Percentiles rank a stretch among this genome's conserved stretches.
Evolutionary conservation across 2,329 filamentous ascomycete genomes (phyloP).

Genomic region (Penicillium sp.): DNA sequence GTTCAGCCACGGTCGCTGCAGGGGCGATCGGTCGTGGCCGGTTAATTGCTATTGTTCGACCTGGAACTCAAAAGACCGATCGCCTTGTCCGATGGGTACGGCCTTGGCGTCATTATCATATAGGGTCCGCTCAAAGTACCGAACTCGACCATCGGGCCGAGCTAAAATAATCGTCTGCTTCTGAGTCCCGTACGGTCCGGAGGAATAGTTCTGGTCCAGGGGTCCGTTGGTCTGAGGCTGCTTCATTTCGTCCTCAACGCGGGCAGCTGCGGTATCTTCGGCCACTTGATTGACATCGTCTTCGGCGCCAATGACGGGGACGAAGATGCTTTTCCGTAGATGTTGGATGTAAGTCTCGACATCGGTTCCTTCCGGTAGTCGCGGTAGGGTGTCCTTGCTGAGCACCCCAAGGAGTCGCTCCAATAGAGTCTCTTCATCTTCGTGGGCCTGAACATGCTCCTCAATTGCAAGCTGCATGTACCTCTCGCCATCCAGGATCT

Average conservation of each 20-base stretch:
- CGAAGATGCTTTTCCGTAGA: constrained; percentile 63
- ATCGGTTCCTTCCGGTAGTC: constrained; percentile 50
- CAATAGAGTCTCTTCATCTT: constrained; percentile 55
- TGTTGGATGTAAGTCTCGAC: constrained; percentile 61
- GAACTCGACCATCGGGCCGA: constrained; percentile 57
- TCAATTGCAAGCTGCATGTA: constrained; percentile 56
- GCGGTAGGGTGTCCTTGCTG: constrained; percentile 59
- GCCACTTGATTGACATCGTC: constrained; percentile 41
- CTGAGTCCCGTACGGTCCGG: constrained; percentile 65
- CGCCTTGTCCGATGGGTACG: constrained; percentile 52
- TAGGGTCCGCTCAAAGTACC: constrained; percentile 66
- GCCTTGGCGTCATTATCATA: constrained; percentile 58
- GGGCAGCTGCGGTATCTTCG: constrained; percentile 43
- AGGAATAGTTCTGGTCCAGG: constrained; percentile 40
- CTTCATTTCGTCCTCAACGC: constrained; percentile 28
- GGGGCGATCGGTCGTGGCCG: constrained; percentile 6
- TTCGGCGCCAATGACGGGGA: constrained; percentile 59
- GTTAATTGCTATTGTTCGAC: constrained; percentile 25
- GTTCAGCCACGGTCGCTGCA: constrained; percentile 5
- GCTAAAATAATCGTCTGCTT: constrained; percentile 66
- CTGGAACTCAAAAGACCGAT: constrained; percentile 47
- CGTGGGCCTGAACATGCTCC: constrained; percentile 47
- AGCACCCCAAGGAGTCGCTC: constrained; percentile 57
- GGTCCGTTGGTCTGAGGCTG: constrained; percentile 27
- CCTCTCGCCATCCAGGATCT: constrained; percentile 61